Evolutionary conservation across 1,139 yeast species (phyloP), one percentile per base, ranked within the genome.

Genomic region (Meyerozyma smithsonii): DNA sequence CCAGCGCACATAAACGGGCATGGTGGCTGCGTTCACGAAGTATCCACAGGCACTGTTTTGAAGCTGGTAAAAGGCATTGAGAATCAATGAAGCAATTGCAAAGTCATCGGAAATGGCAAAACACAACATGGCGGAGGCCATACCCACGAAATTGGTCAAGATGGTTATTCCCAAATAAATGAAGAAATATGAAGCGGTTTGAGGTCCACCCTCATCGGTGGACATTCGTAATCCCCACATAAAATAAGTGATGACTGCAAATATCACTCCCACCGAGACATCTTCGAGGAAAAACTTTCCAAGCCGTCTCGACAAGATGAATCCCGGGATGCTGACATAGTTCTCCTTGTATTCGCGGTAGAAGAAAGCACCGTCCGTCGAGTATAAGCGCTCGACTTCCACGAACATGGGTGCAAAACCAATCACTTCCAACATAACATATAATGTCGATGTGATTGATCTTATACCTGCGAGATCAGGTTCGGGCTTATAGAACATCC

Each of bases 1-100:
- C 96, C 96, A 87, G 28, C 90, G 70, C 4, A 87, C 95, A 52
- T 87, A 87, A 4, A 85, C 95, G 0, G 95, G 95, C 81, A 86
- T 75, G 1, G 80, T 72, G 14, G 71, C 66, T 0, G 90, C 79
- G 58, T 84, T 86, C 16, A 82, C 85, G 52, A 84, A 86, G 58
- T 79, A 85, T 0, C 96, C 96, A 59, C 89, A 82, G 0, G 89
- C 87, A 69, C 83, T 76, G 38, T 86, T 79, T 54, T 85, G 89
- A 23, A 84, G 59, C 32, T 89, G 87, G 54, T 79, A 84, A 42
- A 79, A 73, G 38, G 80, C 56, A 51, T 84, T 85, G 26, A 80
- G 73, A 16, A 82, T 59, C 42, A 85, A 64, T 0, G 88, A 72
- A 2, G 90, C 82, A 23, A 74, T 65, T 1, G 90, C 64, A 48